Conservation (phyloP, 176 grass and related monocot genomes). For the Paspalum notatum region DNA sequence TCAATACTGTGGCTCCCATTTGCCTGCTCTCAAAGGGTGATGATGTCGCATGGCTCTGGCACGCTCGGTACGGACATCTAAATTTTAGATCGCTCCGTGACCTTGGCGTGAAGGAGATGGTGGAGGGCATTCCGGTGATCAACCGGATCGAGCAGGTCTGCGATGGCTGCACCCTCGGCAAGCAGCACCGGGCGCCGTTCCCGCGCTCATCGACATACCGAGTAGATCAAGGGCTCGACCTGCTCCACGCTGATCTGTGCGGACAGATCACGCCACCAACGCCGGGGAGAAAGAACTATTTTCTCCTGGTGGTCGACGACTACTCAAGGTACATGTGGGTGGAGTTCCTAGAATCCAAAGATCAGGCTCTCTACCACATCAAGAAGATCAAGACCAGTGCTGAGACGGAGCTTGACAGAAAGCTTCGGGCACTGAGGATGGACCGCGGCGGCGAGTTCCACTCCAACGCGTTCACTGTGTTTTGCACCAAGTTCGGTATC, state of each 20-base stretch:
- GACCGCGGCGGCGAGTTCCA: neutral
- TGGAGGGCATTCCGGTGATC: neutral
- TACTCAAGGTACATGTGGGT: neutral
- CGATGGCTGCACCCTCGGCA: neutral
- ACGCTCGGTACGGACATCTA: neutral
- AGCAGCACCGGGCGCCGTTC: neutral
- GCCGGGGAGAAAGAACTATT: neutral
- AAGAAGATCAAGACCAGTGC: neutral
- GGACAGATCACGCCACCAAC: neutral
- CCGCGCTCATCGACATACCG: neutral
- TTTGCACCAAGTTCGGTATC: neutral
- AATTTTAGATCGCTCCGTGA: neutral
- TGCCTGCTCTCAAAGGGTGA: neutral
- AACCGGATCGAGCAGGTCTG: neutral
- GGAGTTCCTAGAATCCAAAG: neutral
- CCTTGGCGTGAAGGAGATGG: neutral
- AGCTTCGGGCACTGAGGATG: neutral
- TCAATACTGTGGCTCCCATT: fast-evolving
- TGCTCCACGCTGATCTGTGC: neutral
- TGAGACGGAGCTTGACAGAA: neutral
- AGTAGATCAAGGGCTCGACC: neutral
- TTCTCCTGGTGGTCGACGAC: neutral
- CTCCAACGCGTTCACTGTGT: neutral
- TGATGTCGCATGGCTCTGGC: neutral
- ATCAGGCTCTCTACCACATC: fast-evolving